Percentiles rank a stretch among this genome's conserved stretches.
Conservation (phyloP, 1,139 yeast species). For the Yamadazyma siamensis region DNA sequence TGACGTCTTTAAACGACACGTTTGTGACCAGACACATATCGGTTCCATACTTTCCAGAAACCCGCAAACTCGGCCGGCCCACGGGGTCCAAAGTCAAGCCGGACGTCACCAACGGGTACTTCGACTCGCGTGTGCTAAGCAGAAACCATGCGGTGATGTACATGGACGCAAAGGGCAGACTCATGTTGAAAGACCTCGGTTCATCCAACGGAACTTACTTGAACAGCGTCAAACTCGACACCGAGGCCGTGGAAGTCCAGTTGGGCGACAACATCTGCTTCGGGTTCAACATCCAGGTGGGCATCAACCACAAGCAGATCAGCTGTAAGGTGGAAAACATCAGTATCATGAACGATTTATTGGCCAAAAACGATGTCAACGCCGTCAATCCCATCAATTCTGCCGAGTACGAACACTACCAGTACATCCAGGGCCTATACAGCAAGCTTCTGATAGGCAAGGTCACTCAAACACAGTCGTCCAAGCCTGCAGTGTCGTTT, state of each 20-base stretch:
- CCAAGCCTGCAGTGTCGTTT: conserved; percentile 29
- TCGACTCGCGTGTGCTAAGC: conserved; percentile 89
- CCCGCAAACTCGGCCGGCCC: conserved; percentile 85
- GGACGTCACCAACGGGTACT: conserved; percentile 81
- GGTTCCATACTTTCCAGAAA: conserved; percentile 80
- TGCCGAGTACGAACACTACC: conserved; percentile 40
- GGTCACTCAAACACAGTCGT: conserved; percentile 3
- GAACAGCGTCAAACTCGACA: conserved; percentile 66
- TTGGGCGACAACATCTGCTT: conserved; percentile 80
- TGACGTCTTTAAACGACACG: conserved; percentile 76
- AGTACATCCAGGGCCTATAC: conserved; percentile 40
- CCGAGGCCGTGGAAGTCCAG: conserved; percentile 62
- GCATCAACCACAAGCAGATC: conserved; percentile 79
- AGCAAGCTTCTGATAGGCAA: conserved; percentile 11
- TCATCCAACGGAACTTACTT: conserved; percentile 94
- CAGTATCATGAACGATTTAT: conserved; percentile 47
- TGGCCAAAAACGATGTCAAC: conserved; percentile 10
- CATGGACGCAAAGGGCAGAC: conserved; percentile 67
- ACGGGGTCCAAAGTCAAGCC: conserved; percentile 72
- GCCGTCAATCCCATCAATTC: conserved; percentile 15
- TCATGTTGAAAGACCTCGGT: conserved; percentile 80
- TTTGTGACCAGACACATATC: conserved; percentile 75
- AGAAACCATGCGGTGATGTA: conserved; percentile 91
- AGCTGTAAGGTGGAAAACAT: conserved; percentile 76
- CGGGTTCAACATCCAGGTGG: conserved; percentile 89